Conservation (phyloP, 2,329 filamentous ascomycete species). For the Colletotrichum caudatum region DNA sequence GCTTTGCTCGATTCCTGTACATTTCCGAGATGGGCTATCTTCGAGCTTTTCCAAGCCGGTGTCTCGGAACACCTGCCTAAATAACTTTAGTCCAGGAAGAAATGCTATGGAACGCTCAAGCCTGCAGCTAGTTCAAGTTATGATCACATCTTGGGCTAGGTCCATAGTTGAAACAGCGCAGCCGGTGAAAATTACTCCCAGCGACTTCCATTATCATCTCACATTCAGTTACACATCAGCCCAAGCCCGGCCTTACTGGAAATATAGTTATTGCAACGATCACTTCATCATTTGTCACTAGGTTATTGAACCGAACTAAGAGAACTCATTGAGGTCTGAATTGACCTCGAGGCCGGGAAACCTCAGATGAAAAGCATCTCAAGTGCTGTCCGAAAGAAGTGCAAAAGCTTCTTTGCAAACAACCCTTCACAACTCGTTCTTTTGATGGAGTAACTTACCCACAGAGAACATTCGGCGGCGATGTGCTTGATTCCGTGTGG, state of each 20-base stretch:
- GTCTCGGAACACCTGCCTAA: not conserved
- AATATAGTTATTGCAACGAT: not conserved
- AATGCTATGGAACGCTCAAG: too few relatives aligned
- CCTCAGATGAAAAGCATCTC: not conserved
- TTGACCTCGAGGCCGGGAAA: not conserved
- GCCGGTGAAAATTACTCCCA: not conserved
- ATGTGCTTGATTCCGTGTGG: not conserved
- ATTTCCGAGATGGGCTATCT: not conserved
- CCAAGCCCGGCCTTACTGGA: too few relatives aligned
- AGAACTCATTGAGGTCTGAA: not conserved
- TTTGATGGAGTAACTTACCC: too few relatives aligned
- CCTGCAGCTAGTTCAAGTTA: too few relatives aligned
- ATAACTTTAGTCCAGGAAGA: too few relatives aligned
- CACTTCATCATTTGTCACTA: not conserved
- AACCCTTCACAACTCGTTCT: not conserved
- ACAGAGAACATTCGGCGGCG: not conserved
- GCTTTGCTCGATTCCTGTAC: not conserved
- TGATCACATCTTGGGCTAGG: not conserved
- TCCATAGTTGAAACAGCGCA: not conserved
- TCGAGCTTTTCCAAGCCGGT: constrained; percentile 8
- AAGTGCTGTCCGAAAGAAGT: not conserved
- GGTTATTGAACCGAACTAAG: not conserved
- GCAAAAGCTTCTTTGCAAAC: not conserved
- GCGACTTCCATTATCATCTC: not conserved
- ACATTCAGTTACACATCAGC: not conserved